Evolutionary conservation across 345 rosid genomes (phyloP).

Genomic region (Kandelia obovata): DNA sequence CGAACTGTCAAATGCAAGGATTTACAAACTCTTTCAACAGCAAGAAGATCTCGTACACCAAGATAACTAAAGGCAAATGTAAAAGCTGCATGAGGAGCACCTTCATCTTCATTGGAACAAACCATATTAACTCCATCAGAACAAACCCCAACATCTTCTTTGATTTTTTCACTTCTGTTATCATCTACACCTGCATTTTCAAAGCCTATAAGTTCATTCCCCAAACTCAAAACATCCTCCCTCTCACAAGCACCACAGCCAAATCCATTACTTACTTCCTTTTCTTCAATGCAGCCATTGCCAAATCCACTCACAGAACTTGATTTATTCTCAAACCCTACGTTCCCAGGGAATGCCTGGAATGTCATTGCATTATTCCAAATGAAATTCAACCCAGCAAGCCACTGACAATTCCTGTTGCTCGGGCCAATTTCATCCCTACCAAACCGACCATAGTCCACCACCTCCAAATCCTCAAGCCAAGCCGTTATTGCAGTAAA

Average conservation of each 20-base stretch:
- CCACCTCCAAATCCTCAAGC: slow-evolving; percentile 76
- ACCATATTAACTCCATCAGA: slow-evolving; percentile 1
- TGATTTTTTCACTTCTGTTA: slow-evolving; percentile 20
- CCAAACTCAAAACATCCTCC: slow-evolving; percentile 32
- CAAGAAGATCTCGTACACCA: slow-evolving; percentile 69
- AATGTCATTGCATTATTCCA: slow-evolving; percentile 78
- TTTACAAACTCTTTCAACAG: slow-evolving; percentile 61
- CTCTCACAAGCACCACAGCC: background rate
- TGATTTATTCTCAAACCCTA: slow-evolving; percentile 22
- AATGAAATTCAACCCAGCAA: slow-evolving; percentile 72
- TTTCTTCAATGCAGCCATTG: slow-evolving; percentile 26
- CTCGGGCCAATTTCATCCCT: slow-evolving; percentile 39
- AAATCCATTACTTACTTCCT: slow-evolving; percentile 25
- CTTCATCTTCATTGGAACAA: slow-evolving; percentile 18
- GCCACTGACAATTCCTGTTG: slow-evolving; percentile 50
- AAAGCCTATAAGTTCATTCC: slow-evolving; percentile 16
- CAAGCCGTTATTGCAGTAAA: slow-evolving; percentile 78
- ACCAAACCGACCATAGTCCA: slow-evolving; percentile 46
- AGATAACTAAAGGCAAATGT: slow-evolving; percentile 55
- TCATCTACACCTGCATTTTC: slow-evolving; percentile 14
- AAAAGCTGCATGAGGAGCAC: slow-evolving; percentile 54
- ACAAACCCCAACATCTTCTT: slow-evolving; percentile 21
- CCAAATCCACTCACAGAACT: slow-evolving; percentile 29
- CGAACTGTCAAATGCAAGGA: slow-evolving; percentile 47
- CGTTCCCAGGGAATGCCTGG: slow-evolving; percentile 45